A percentile compares a stretch with the other conserved stretches of the same genome.
phyloP scores from a whole-genome alignment of 2,329 filamentous ascomycete genomes.

The Cyclaneusma minus region DNA sequence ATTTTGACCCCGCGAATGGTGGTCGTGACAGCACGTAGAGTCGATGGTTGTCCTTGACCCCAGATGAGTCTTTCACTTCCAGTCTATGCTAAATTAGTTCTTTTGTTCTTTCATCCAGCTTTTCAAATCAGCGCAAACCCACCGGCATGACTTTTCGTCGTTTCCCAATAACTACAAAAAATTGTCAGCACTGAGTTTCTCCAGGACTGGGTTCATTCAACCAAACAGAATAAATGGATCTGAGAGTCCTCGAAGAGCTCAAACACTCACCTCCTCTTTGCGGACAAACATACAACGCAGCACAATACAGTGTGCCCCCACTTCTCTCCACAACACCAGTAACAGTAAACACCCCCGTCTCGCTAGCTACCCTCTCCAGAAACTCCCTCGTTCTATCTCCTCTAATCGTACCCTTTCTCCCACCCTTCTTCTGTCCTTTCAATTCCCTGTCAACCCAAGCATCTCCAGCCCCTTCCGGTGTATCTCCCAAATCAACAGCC shows the following conservation, averaged over 20 bases:
- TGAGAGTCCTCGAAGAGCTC: neutral
- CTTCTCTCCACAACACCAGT: slow-evolving; percentile 66
- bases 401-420: slow-evolving; percentile 33
- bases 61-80: slow-evolving; percentile 72
- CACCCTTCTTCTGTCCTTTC: slow-evolving; percentile 23
- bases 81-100: slow-evolving; percentile 28
- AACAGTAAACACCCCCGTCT: slow-evolving; percentile 71
- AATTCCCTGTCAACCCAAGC: slow-evolving; percentile 54
- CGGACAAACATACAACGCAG: slow-evolving; percentile 70
- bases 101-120: neutral
- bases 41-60: slow-evolving; percentile 71
- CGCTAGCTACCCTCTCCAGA: slow-evolving; percentile 58
- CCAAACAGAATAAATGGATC: no score
- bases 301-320: slow-evolving; percentile 74
- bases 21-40: slow-evolving; percentile 65
- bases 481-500: slow-evolving; percentile 76
- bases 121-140: slow-evolving; percentile 17
- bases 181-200: neutral
- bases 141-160: slow-evolving; percentile 84
- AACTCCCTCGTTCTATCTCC: slow-evolving; percentile 69
- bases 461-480: slow-evolving; percentile 50
- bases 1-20: slow-evolving; percentile 64
- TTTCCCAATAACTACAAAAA: slow-evolving; percentile 71
- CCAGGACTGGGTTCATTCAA: no score
- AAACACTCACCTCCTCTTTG: slow-evolving; percentile 40